These are phyloP conservation scores for Sarocladium strictum DNA, from an alignment of 2,329 filamentous ascomycete species.

Conservation along the genomic window DNA sequence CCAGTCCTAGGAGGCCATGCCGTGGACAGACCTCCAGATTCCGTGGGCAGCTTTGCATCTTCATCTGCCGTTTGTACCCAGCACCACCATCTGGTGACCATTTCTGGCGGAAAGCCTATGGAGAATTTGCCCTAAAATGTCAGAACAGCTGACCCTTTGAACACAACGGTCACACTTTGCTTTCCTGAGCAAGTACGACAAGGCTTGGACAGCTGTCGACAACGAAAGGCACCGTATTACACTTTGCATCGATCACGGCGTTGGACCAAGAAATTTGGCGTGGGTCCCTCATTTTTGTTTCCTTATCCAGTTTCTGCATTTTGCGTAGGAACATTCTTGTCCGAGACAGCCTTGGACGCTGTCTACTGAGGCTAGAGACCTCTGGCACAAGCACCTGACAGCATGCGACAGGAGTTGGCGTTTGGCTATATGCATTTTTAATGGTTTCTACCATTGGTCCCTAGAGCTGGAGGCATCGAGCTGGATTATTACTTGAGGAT, in stretches of 20 bases:
- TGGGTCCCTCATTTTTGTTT: not conserved
- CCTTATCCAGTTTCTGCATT: conserved; percentile 16
- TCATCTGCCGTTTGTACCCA: not conserved
- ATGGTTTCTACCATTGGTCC: not conserved
- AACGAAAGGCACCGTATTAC: not conserved
- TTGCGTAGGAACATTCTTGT: conserved; percentile 9
- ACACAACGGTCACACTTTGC: not conserved
- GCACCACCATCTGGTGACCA: not conserved
- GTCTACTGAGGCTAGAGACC: conserved; percentile 15
- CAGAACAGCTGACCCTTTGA: too few species aligned
- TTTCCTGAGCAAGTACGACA: too few species aligned
- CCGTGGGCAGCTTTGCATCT: not conserved
- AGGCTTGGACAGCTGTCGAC: not conserved
- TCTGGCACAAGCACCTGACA: not conserved
- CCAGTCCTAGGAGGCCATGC: conserved; percentile 24
- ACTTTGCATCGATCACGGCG: not conserved
- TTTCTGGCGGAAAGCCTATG: not conserved
- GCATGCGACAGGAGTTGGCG: conserved; percentile 7
- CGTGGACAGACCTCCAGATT: not conserved
- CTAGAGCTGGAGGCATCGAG: too few species aligned
- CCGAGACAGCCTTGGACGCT: not conserved
- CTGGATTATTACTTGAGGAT: too few species aligned
- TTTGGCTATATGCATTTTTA: conserved; percentile 6
- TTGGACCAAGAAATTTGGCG: not conserved
- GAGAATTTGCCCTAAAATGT: too few species aligned